Evolutionary conservation across 1,284 basidiomycete genomes (phyloP), one percentile per base, ranked within the genome.

Genomic region (Ganoderma sinense): DNA sequence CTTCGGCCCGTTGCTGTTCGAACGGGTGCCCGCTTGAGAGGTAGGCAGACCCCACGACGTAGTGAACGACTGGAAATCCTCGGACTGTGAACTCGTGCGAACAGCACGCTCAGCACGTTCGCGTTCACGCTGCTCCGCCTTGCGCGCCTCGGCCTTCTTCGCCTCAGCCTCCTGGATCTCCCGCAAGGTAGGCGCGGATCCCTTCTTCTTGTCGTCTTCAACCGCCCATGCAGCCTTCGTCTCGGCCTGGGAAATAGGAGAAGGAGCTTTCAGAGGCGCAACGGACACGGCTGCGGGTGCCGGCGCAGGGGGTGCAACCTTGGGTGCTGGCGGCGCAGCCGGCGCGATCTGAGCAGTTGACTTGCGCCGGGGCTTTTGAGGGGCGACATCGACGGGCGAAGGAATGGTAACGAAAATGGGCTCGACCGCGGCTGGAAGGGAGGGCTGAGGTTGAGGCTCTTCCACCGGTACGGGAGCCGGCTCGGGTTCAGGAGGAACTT

Each of bases 151-250:
- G 2, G 89, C 86, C 76, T 91, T 92, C 81, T 90, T 95, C 18
- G 89, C 90, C 82, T 99, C 98, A 1, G 93, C 92, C 76, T 98
- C 96, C 80, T 99, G 98, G 69, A 99, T 99, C 76, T 99, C 96
- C 67, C 97, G 91, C 64, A 99, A 84, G 73, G 94, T 94, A 36
- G 91, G 84, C n/a, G 82, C 79, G 0, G 84, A 76, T 10, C 81
- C 74, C 74, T 86, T 85, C 78, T 88, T 90, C 78, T 87, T 89
- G 55, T 81, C 79, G 14, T 92, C 91, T 45, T 93, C 91, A 69
- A 86, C 88, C 23, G 83, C 82, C 91, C 92, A 94, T 6, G 87
- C 86, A 20, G 85, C 78, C 76, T 89, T 91, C 29, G 79, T 67
- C 45, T 86, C 77, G n/a, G 77, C 69, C 23, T 61, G 55, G 8